phyloP scores from a whole-genome alignment of 2,329 filamentous ascomycete species.

The Alternaria brassicae region DNA sequence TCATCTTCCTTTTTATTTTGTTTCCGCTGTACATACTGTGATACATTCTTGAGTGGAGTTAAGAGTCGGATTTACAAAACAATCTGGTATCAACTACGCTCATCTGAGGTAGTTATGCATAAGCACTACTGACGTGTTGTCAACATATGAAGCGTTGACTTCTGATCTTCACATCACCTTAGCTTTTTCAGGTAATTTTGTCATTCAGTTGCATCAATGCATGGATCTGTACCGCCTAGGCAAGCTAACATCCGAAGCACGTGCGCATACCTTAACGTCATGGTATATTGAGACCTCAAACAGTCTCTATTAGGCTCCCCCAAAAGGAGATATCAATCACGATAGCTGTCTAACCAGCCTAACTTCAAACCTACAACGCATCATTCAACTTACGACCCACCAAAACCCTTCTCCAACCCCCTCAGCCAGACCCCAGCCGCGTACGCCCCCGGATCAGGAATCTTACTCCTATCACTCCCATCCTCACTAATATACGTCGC shows the following conservation, averaged over 20 bases:
- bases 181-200: too few species aligned
- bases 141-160: too few species aligned
- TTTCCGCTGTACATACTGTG: too few species aligned
- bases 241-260: not conserved
- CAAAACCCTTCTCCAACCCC: conserved; percentile 57
- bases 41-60: too few species aligned
- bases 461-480: conserved; percentile 58
- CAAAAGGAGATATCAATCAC: not conserved
- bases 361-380: not conserved
- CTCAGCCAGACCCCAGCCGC: conserved; percentile 84
- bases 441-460: conserved; percentile 73
- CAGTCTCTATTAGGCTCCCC: not conserved
- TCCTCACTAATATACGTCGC: conserved; percentile 79
- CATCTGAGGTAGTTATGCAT: too few species aligned
- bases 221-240: too few species aligned
- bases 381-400: not conserved
- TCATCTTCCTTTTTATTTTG: too few species aligned
- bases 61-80: too few species aligned
- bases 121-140: too few species aligned
- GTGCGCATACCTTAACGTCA: not conserved
- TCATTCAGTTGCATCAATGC: too few species aligned
- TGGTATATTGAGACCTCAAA: not conserved
- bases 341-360: not conserved
- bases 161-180: too few species aligned
- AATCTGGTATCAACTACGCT: too few species aligned